Evolutionary conservation across 441 rosid species (phyloP), one percentile per base, ranked within the genome.

Genomic region (Adansonia rubrostipa): DNA sequence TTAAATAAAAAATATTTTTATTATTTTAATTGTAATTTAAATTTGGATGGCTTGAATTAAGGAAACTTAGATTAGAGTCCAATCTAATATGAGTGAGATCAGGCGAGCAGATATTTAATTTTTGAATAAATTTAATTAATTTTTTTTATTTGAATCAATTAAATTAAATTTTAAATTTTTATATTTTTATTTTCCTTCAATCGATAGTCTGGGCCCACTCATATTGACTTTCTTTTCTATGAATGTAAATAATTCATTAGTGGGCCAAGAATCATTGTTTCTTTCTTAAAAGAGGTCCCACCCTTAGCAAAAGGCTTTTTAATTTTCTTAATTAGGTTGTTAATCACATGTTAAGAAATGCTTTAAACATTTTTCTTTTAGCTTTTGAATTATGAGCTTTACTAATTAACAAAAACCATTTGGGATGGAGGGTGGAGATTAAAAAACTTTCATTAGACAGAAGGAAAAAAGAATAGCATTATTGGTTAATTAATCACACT

Each of bases 401-500:
- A 40, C 62, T 44, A 53, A 71, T 28, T 24, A 53, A 15, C 45
- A 33, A 63, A 13, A 33, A 33, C 68, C 13, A 20, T 5, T 69
- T 47, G 17, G 56, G 73, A 22, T 22, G 24, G 3, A 5, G 45
- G 72, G 9, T 13, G 28, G 40, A 47, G 19, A 47, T 48, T 48
- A 3, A 19, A 19, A 3, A 19, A 19, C n/a, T 45, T 67, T 44
- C 15, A 44, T 67, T 67, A 44, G 72, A 45, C 54, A 63, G 11
- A 8, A 9, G 13, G 48, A 69, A 69, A 67, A 11, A 5, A 20
- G 2, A 69, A 3, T 36, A 36, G 20, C 40, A 71, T 36, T 71
- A 36, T 54, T 71, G 75, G 47, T 6, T 71, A 53, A 71, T 71
- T 71, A 53, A 71, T 71, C 28, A 71, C 63, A 54, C n/a, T 71